A percentile compares a stretch with the other conserved stretches of the same genome.
Evolutionary conservation across 208 protist species (phyloP).

Genomic region (Jaenimonas drosophilae): DNA sequence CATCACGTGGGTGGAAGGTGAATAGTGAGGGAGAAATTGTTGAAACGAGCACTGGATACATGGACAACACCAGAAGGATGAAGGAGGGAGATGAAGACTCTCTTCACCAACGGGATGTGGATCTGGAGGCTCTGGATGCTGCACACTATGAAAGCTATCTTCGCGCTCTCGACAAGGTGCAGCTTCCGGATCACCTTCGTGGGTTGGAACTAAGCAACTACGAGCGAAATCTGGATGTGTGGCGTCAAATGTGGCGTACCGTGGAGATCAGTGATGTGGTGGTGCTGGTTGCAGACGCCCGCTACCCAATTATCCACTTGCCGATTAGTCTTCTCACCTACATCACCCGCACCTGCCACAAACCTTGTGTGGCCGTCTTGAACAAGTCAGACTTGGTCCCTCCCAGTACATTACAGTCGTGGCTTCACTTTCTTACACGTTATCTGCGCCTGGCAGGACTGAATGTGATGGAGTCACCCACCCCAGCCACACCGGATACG

Average conservation of each 20-base stretch:
- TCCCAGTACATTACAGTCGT: conserved; percentile 30
- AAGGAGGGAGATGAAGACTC: background rate
- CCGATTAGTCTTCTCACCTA: conserved; percentile 89
- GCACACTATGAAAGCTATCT: conserved; percentile 42
- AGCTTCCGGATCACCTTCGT: conserved; percentile 9
- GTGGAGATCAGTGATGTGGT: conserved; percentile 94
- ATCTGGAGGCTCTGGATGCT: conserved; percentile 27
- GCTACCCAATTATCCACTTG: conserved; percentile 94
- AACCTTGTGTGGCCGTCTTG: conserved; percentile 90
- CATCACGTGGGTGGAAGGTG: conserved; percentile 55
- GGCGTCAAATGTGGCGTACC: conserved; percentile 97
- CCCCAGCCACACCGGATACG: no score
- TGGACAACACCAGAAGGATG: background rate
- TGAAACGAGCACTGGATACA: background rate
- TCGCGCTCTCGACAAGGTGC: conserved; percentile 30
- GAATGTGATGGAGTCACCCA: background rate
- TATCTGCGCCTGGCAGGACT: conserved; percentile 21
- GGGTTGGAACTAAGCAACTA: conserved; percentile 81
- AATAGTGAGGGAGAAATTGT: background rate
- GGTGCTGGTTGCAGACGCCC: conserved; percentile 91
- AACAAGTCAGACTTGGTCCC: conserved; percentile 94
- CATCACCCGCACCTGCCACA: conserved; percentile 64
- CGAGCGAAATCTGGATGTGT: conserved; percentile 97
- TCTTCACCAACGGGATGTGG: background rate
- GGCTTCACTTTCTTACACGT: conserved; percentile 51